These are phyloP conservation scores for Candida hungchunana DNA, from an alignment of 805 yeast genomes.

Conservation along the genomic window DNA sequence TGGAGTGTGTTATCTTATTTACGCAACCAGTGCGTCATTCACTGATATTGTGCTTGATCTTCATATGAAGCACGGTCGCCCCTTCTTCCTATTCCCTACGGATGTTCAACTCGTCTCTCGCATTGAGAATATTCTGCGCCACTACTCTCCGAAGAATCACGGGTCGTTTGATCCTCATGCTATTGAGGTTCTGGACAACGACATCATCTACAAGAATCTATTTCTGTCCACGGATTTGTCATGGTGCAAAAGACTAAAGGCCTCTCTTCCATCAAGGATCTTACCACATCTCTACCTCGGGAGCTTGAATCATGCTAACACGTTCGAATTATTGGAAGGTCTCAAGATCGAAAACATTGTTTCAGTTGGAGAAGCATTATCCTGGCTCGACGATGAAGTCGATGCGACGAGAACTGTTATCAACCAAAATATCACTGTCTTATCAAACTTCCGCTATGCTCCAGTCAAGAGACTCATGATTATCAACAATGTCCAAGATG, in stretches of 20 bases:
- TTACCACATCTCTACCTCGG: slow-evolving; percentile 84
- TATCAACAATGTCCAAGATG: slow-evolving; percentile 78
- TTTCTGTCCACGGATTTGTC: slow-evolving; percentile 25
- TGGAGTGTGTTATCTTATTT: slow-evolving; percentile 66
- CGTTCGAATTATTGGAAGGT: slow-evolving; percentile 53
- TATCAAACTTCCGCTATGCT: slow-evolving; percentile 13
- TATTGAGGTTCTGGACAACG: slow-evolving; percentile 22
- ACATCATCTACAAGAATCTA: slow-evolving; percentile 32
- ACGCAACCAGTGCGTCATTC: slow-evolving; percentile 53
- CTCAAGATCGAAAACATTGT: slow-evolving; percentile 72
- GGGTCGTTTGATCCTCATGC: slow-evolving; percentile 11
- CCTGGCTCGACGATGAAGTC: slow-evolving; percentile 47
- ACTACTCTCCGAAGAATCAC: slow-evolving; percentile 47
- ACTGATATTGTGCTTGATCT: slow-evolving; percentile 63
- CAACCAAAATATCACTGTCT: slow-evolving; percentile 19
- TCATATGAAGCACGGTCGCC: slow-evolving; percentile 64
- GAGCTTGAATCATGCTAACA: slow-evolving; percentile 75
- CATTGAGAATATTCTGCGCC: slow-evolving; percentile 56
- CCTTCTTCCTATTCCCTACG: slow-evolving; percentile 76
- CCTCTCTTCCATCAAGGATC: slow-evolving; percentile 81
- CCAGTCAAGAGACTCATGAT: slow-evolving; percentile 39
- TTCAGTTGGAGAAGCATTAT: slow-evolving; percentile 77
- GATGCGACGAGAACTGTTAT: slow-evolving; percentile 14
- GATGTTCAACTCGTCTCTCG: slow-evolving; percentile 66
- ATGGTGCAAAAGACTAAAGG: slow-evolving; percentile 36